These are phyloP conservation scores for Leccinum incarnatum DNA, from an alignment of 768 basidiomycete genomes.

Conservation along the genomic window DNA sequence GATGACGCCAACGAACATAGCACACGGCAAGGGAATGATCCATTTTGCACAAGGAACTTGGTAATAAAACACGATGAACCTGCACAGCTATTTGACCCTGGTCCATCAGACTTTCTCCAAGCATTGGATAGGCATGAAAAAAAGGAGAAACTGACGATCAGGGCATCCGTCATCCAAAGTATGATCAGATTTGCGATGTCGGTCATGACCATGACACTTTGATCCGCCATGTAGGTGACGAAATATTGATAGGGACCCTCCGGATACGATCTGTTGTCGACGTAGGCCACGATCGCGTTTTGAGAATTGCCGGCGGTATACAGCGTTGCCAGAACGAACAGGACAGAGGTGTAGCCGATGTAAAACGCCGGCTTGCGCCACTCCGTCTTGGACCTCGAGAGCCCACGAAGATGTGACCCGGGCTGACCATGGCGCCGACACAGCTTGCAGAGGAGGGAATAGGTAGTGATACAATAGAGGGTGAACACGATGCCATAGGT, in stretches of 20 bases:
- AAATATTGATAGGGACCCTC: constrained; percentile 27
- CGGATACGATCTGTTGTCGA: constrained; percentile 29
- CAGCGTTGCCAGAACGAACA: constrained; percentile 29
- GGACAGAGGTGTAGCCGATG: constrained; percentile 23
- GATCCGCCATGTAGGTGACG: constrained; percentile 23
- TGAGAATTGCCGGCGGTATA: constrained; percentile 30
- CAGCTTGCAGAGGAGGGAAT: constrained; percentile 19
- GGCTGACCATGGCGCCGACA: constrained; percentile 4
- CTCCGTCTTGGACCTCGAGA: neutral
- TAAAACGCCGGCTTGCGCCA: constrained; percentile 26
- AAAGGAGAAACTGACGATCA: constrained; percentile 21
- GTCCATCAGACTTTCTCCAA: neutral
- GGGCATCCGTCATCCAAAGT: constrained; percentile 30
- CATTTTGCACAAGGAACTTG: constrained; percentile 19
- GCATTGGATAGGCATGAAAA: neutral
- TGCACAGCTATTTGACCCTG: constrained; percentile 13
- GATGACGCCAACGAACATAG: constrained; percentile 24
- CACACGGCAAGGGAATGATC: constrained; percentile 25
- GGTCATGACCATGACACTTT: constrained; percentile 22
- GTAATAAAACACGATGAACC: constrained; percentile 26
- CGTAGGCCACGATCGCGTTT: constrained; percentile 27
- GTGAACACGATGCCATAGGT: constrained; percentile 21
- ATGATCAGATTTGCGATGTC: constrained; percentile 25
- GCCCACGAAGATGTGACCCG: constrained; percentile 6
- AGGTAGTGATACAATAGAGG: constrained; percentile 20